A percentile compares a stretch with the other conserved stretches of the same genome.
These are phyloP conservation scores for Fraxinus dipetala DNA, from an alignment of 305 asterid species.

Conservation along the genomic window DNA sequence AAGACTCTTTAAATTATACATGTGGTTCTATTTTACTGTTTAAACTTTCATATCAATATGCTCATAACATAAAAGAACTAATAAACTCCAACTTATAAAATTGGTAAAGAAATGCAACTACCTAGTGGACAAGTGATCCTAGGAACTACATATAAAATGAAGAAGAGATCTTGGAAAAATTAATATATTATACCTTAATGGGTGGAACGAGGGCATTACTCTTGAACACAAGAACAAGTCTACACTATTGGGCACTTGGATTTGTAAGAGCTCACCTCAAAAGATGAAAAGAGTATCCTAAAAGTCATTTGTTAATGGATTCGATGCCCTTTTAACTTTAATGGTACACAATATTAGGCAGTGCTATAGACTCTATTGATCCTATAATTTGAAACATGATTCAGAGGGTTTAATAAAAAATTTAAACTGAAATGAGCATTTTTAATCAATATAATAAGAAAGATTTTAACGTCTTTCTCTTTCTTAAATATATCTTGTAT, in stretches of 20 bases:
- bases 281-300: slow-evolving; percentile 50
- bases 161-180: slow-evolving; percentile 26
- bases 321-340: slow-evolving; percentile 31
- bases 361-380: neutral
- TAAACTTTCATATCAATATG: neutral
- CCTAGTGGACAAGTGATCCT: slow-evolving; percentile 26
- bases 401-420: neutral
- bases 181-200: slow-evolving; percentile 32
- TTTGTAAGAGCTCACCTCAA: slow-evolving; percentile 72
- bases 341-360: slow-evolving; percentile 2
- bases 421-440: neutral
- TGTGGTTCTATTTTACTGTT: neutral
- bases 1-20: neutral
- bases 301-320: slow-evolving; percentile 48
- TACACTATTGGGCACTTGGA: slow-evolving; percentile 66
- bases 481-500: neutral
- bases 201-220: slow-evolving; percentile 56
- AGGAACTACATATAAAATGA: slow-evolving; percentile 29
- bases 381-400: neutral
- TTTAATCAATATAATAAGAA: neutral
- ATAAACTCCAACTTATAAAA: neutral
- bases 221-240: slow-evolving; percentile 38
- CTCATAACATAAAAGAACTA: neutral
- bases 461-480: neutral
- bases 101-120: slow-evolving; percentile 20